Conservation (phyloP, 768 basidiomycete species). For the Lentinula aciculospora region DNA sequence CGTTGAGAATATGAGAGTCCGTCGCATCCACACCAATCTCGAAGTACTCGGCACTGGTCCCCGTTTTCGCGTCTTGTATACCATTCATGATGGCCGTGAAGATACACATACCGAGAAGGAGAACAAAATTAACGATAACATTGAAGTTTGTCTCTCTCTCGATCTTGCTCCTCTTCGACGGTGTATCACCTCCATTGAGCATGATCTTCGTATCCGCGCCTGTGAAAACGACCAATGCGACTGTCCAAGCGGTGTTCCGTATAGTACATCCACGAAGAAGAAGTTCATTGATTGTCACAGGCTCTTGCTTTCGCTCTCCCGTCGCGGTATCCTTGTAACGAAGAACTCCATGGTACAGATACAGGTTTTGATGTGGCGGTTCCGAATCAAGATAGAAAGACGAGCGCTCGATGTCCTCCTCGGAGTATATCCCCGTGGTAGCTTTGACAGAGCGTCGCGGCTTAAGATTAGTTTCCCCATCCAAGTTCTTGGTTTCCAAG, state of each 20-base stretch:
- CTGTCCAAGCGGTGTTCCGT: slow-evolving; percentile 88
- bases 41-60: slow-evolving; percentile 68
- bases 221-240: slow-evolving; percentile 92
- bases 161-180: slow-evolving; percentile 96
- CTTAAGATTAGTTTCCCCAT: slow-evolving; percentile 97
- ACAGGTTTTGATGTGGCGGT: slow-evolving; percentile 90
- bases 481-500: slow-evolving; percentile 96
- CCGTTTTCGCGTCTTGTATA: slow-evolving; percentile 49
- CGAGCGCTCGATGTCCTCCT: slow-evolving; percentile 87
- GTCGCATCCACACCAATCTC: slow-evolving; percentile 65
- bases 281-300: slow-evolving; percentile 87
- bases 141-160: slow-evolving; percentile 99
- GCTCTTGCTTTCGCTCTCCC: slow-evolving; percentile 54
- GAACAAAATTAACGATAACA: slow-evolving; percentile 86
- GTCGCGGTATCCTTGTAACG: slow-evolving; percentile 56
- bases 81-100: slow-evolving; percentile 75
- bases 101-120: slow-evolving; percentile 74
- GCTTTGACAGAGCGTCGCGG: slow-evolving; percentile 71
- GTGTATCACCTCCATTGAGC: slow-evolving; percentile 88
- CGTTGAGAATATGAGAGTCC: slow-evolving; percentile 57
- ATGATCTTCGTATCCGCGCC: slow-evolving; percentile 92
- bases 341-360: slow-evolving; percentile 83
- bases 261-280: slow-evolving; percentile 87
- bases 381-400: slow-evolving; percentile 90
- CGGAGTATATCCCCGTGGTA: slow-evolving; percentile 68